Conservation (phyloP, 441 rosid species). For the Flueggea neowawraea region DNA sequence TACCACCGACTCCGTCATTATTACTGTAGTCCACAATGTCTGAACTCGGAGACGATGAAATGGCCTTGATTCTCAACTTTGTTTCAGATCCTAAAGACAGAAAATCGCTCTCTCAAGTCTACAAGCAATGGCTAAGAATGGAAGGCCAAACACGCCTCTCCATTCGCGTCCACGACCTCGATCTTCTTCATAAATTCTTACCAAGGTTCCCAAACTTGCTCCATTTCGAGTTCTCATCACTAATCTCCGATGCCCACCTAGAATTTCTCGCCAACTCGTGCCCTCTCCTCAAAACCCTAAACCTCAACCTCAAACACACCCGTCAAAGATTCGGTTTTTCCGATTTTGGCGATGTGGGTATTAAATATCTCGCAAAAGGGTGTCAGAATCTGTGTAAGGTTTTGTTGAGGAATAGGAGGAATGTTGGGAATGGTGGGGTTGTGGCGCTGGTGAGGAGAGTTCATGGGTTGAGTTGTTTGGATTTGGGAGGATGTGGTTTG, state of each 20-base stretch:
- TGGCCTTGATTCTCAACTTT: slow-evolving; percentile 28
- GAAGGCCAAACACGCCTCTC: slow-evolving; percentile 33
- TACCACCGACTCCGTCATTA: too few species aligned
- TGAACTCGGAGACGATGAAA: slow-evolving; percentile 36
- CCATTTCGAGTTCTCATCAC: slow-evolving; percentile 17
- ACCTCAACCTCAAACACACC: slow-evolving; percentile 22
- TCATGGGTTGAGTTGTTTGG: slow-evolving; percentile 27
- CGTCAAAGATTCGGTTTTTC: not conserved
- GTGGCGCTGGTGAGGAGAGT: slow-evolving; percentile 18
- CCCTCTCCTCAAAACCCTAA: slow-evolving; percentile 24
- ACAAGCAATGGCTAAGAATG: slow-evolving; percentile 40
- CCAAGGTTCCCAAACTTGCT: slow-evolving; percentile 45
- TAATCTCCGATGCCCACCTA: slow-evolving; percentile 25
- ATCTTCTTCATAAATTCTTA: slow-evolving; percentile 24
- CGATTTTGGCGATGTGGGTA: slow-evolving; percentile 21
- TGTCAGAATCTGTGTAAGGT: slow-evolving; percentile 27
- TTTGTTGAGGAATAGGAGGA: slow-evolving; percentile 29
- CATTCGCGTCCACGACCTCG: slow-evolving; percentile 36
- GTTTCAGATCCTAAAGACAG: slow-evolving; percentile 23
- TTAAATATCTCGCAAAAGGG: slow-evolving; percentile 30
- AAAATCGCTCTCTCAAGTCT: slow-evolving; percentile 31
- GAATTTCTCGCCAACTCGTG: slow-evolving; percentile 33
- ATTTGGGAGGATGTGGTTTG: slow-evolving; percentile 39
- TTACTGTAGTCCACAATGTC: slow-evolving; percentile 23
- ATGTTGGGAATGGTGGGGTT: slow-evolving; percentile 31